A percentile compares a stretch with the other conserved stretches of the same genome.
phyloP scores from a whole-genome alignment of 2,329 filamentous ascomycete genomes.

The Apiospora phragmitis region DNA sequence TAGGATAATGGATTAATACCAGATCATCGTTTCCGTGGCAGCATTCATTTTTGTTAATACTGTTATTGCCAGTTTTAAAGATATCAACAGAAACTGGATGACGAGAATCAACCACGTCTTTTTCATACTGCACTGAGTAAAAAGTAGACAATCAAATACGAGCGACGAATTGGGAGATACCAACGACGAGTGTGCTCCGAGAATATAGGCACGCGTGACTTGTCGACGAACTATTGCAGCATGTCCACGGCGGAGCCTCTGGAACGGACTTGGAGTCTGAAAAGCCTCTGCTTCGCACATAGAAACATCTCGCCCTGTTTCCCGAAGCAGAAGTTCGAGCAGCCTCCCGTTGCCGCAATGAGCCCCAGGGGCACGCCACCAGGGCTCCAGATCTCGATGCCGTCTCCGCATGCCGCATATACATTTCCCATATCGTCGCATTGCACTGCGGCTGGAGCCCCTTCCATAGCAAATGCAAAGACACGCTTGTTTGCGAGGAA shows the following conservation, averaged over 20 bases:
- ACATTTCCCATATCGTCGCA: constrained; percentile 46
- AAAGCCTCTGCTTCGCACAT: constrained; percentile 47
- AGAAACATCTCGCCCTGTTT: constrained; percentile 44
- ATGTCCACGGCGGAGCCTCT: neutral
- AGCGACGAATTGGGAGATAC: neutral
- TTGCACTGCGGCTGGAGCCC: constrained; percentile 44
- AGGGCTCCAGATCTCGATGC: constrained; percentile 49
- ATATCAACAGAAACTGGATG: no score
- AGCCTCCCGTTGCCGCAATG: constrained; percentile 38
- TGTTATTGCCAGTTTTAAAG: neutral
- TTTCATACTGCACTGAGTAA: no score
- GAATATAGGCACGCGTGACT: neutral
- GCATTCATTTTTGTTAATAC: no score
- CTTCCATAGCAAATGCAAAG: constrained; percentile 50
- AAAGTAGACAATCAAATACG: neutral
- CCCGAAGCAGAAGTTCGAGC: constrained; percentile 47
- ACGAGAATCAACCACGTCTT: no score
- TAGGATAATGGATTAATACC: no score
- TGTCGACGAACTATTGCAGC: neutral
- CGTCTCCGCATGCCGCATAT: constrained; percentile 48
- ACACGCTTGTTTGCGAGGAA: constrained; percentile 50
- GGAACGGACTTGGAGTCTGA: constrained; percentile 37
- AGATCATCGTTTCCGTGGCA: no score
- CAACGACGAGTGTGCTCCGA: neutral
- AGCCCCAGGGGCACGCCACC: constrained; percentile 45